Base-by-base conservation (phyloP, 1,284 basidiomycete species). In the Trametes versicolor region DNA sequence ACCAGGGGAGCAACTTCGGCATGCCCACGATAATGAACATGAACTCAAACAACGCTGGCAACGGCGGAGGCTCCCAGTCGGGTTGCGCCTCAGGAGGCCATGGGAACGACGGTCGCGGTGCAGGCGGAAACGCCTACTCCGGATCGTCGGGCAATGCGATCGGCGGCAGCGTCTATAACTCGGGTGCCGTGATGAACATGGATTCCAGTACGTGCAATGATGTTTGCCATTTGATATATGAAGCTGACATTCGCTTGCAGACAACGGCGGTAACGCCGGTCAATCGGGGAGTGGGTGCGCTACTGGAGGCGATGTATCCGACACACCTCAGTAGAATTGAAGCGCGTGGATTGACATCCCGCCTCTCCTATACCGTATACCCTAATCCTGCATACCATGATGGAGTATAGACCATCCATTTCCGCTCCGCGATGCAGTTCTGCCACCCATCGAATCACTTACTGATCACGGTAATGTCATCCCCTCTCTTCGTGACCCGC, bases 41-140 rank as follows among this genome's bases (percentile, higher is more conserved):
- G 60, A 70, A 75, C 69, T 77, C 76, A 41, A 75, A 75, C 70
- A 77, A 78, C 66, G 76, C 69, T 41, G 77, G 76, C 25, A 51
- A 49, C 8, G 77, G 76, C 29, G 77, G 77, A 1, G 67, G 60
- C 1, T 75, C 76, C 7, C 37, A 57, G 2, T 72, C 76, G 3
- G 77, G 77, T 13, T 73, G 73, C 51, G 72, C 76, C 10, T 52
- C 36, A 9, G 74, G 70, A 27, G 75, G 77, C 6, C 68, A 72
- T 61, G 69, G 74, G 32, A 54, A 68, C 55, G 19, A 19, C n/a
- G 59, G 63, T n/a, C 58, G 58, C 25, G 76, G 73, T 12, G 54
- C 71, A 12, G 78, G 75, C 2, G 77, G 77, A 5, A 74, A 77
- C 56, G 75, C 71, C 1, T 70, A 71, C 45, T 75, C 73, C 29